Evolutionary conservation across 495 filamentous ascomycete genomes (phyloP), one percentile per base, ranked within the genome.

Genomic region (Cercophora newfieldiana): DNA sequence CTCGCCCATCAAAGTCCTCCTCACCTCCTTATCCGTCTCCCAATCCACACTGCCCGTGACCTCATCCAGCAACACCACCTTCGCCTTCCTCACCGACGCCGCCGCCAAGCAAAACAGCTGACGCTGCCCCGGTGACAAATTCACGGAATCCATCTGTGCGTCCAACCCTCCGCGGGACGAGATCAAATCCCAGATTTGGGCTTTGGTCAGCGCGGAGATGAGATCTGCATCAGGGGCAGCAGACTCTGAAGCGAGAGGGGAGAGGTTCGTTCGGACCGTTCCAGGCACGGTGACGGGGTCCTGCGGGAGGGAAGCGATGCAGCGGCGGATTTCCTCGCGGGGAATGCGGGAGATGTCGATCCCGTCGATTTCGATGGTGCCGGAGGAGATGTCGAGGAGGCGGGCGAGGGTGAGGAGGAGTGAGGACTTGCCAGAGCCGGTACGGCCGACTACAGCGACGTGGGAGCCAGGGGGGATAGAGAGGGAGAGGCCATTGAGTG

Each of bases 361-460:
- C 22, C 24, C 24, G 65, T 67, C 65, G 30, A 67, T 14, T 10
- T 18, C 28, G 51, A 62, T 48, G 64, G 83, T 83, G 49, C 93
- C 92, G 44, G 83, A 78, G 59, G 80, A 78, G 6, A 91, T 84
- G 72, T 97, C 93, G 65, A 97, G 95, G 62, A 97, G 91, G 49
- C 93, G 88, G 82, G 97, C 96, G 14, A 97, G 82, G 25, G 91
- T 87, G 69, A 96, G 82, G 3, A 94, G 93, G 60, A 96, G 81
- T 2, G 92, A 95, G 68, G 91, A 94, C 79, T 97, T 97, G 68
- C 94, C 94, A 26, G 37, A 44, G 37, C 37, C 37, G 37, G 37
- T 44, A 16, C 37, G 37, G 37, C 37, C 37, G 37, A 8, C 12
- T 8, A 44, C 18, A 16, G 37, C 68, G 66, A 18, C 68, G 64